Conservation (phyloP, 441 rosid genomes). For the Populus hybrid region DNA sequence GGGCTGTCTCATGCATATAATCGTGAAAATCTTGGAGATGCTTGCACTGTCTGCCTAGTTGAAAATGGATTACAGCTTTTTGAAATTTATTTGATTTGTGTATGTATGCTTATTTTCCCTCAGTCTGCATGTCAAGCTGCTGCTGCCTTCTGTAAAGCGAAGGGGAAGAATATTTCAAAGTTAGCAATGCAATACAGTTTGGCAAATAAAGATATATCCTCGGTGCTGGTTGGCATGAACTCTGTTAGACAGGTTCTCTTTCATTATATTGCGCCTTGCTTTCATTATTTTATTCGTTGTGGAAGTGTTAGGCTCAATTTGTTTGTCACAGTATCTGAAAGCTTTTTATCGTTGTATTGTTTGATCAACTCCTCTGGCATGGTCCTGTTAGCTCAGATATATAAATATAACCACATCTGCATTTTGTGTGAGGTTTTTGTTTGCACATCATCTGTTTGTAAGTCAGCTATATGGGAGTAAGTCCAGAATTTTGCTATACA, state of each 20-base stretch:
- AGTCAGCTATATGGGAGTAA: not conserved
- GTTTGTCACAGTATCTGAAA: not conserved
- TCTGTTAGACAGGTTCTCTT: conserved; percentile 63
- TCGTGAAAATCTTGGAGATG: not conserved
- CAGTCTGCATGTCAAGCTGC: conserved; percentile 84
- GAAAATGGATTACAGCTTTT: conserved; percentile 2
- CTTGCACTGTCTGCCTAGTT: not conserved
- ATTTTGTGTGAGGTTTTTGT: not conserved
- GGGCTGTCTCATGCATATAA: not conserved
- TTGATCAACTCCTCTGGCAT: not conserved
- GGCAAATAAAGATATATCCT: conserved; percentile 67
- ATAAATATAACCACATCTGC: too few relatives aligned
- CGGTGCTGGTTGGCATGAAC: conserved; percentile 87
- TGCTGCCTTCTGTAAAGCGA: conserved; percentile 60
- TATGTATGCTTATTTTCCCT: too few relatives aligned
- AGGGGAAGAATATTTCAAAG: conserved; percentile 81
- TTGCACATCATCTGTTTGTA: not conserved
- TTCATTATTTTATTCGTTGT: conserved; percentile 5
- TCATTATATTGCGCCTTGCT: not conserved
- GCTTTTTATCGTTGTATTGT: not conserved
- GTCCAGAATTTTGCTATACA: not conserved
- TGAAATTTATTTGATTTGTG: not conserved
- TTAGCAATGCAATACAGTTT: conserved; percentile 85
- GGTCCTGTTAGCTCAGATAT: not conserved
- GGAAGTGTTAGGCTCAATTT: not conserved